These are phyloP conservation scores for Lolium multiflorum DNA, from an alignment of 176 grass and related monocot genomes.

Conservation along the genomic window DNA sequence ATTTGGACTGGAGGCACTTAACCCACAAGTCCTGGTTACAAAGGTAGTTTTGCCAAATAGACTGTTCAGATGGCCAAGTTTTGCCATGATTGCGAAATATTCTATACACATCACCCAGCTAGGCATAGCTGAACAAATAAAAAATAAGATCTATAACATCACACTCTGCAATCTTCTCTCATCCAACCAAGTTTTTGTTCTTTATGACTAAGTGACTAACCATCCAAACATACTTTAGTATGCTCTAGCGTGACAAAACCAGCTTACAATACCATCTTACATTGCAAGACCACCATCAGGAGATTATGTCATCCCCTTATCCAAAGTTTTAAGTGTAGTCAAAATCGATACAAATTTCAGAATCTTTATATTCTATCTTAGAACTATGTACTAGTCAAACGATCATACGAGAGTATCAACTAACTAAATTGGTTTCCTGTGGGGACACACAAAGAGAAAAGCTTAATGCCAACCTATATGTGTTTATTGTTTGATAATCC, in stretches of 20 bases:
- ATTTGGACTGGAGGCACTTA: neutral
- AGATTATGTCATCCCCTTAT: neutral
- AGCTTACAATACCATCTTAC: neutral
- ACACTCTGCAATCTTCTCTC: neutral
- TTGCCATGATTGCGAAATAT: neutral
- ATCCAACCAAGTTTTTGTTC: slow-evolving; percentile 1
- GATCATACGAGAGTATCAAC: neutral
- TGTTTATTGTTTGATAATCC: neutral
- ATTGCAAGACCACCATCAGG: neutral
- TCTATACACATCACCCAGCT: neutral
- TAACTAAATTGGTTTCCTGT: neutral
- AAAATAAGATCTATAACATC: neutral
- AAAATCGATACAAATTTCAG: neutral
- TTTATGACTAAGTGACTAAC: neutral
- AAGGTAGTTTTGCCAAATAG: neutral
- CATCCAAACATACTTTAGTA: neutral
- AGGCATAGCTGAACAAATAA: neutral
- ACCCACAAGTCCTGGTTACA: neutral
- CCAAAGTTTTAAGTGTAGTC: neutral
- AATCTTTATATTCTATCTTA: neutral
- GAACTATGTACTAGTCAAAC: neutral
- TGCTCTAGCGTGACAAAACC: neutral
- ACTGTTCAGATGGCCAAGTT: neutral
- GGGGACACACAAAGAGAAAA: neutral
- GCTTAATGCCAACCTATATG: neutral